Evolutionary conservation across 106 monocot genomes (phyloP).

Genomic region (Xerophyta viscosa): DNA sequence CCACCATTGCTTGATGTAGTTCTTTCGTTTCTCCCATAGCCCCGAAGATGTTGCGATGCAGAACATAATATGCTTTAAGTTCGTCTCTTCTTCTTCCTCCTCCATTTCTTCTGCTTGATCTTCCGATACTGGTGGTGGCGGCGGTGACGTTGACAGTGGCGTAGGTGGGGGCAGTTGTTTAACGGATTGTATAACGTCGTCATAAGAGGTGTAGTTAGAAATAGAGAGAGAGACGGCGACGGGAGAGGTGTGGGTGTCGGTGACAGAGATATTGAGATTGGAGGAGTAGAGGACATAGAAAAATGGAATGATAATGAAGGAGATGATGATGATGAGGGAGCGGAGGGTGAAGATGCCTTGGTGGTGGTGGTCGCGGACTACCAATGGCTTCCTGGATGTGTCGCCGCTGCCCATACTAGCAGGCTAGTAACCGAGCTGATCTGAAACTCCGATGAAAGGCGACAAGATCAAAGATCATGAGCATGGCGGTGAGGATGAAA

Average conservation of each 20-base stretch:
- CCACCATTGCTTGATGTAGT: slow-evolving; percentile 7
- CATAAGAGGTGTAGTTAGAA: not conserved
- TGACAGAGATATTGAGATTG: not conserved
- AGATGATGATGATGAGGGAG: not conserved
- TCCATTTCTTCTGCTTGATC: not conserved
- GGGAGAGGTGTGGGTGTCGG: not conserved
- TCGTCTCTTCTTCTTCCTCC: not conserved
- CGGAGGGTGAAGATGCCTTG: not conserved
- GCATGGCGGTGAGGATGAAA: not conserved
- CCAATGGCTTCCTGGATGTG: not conserved
- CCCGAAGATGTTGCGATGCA: not conserved
- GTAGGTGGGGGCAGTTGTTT: too few relatives aligned
- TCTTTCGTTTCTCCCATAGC: slow-evolving; percentile 2
- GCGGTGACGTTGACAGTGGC: too few relatives aligned
- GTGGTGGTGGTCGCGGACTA: not conserved
- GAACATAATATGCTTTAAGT: slow-evolving; percentile 5
- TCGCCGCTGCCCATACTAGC: not conserved
- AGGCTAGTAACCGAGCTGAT: not conserved
- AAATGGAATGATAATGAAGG: not conserved
- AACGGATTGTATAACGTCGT: too few relatives aligned
- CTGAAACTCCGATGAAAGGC: not conserved
- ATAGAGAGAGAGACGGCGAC: not conserved
- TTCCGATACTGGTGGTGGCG: too few relatives aligned
- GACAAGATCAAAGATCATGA: not conserved
- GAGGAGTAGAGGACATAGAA: slow-evolving; percentile 1